Base-by-base conservation (phyloP, 164 flowering plant species). In the Kingdonia uniflora region DNA sequence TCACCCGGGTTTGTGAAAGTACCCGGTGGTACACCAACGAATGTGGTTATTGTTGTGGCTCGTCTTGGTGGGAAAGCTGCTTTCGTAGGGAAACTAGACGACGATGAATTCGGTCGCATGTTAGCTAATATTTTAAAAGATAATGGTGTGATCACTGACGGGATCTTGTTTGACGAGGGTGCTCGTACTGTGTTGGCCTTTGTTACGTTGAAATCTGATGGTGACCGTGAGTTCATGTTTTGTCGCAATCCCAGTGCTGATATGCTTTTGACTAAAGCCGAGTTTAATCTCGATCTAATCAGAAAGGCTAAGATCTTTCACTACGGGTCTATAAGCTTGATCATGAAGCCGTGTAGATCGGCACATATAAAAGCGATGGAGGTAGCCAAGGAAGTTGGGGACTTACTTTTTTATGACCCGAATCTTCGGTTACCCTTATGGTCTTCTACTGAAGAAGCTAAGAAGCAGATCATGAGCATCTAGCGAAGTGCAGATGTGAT, bases 1-100 rank as follows among this genome's bases (percentile, higher is more conserved):
- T 87, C 97, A 0, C 95, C 94, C 0, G 97, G 88, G 0, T 89
- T 89, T 67, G 65, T 84, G 49, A 86, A 89, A 63, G 92, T 92
- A 0, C 94, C 97, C 1, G 97, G 97, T 5, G 97, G 97, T 6
- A 96, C 97, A 15, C 96, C 96, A 1, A 96, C 97, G 42, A 90
- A 90, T 74, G 95, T 90, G 5, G 97, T 96, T 6, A 81, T 81
- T 55, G 96, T 92, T 4, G 81, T 83, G 0, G 14, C 91, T 0
- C 54, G 95, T 15, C 84, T 90, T 20, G 97, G 97, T 19, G 95
- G 94, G 1, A 51, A 48, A 21, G 62, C 97, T 0, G 89, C 97
- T 5, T 90, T 90, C 68, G 76, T 81, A 29, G 97, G 96, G 0
- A 87, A 89, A 61, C 78, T 90, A 43, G 97, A 96, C 1, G 95